Evolutionary conservation across 306 rosid genomes (phyloP).

Genomic region (Begonia peltatifolia): DNA sequence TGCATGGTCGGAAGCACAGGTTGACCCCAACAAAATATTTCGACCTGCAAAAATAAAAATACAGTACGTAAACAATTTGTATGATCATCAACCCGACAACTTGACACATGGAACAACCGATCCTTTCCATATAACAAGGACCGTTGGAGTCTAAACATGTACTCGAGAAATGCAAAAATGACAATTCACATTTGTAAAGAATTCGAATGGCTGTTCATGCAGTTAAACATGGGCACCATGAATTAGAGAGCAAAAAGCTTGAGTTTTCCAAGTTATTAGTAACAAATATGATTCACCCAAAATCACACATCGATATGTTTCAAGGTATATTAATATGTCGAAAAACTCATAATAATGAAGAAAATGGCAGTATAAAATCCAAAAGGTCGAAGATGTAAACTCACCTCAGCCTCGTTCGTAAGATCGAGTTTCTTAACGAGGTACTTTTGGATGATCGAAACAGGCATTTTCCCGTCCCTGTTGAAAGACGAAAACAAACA

Average conservation of each 20-base stretch:
- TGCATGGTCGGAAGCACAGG: conserved; percentile 54
- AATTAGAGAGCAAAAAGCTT: too few relatives aligned
- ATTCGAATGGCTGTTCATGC: too few relatives aligned
- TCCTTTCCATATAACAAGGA: too few relatives aligned
- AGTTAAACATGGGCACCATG: too few relatives aligned
- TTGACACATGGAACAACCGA: background rate
- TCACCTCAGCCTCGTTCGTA: conserved; percentile 36
- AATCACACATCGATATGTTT: too few relatives aligned
- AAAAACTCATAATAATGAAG: background rate
- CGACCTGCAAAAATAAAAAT: conserved; percentile 41
- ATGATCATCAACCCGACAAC: background rate
- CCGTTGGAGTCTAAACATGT: too few relatives aligned
- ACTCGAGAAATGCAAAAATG: too few relatives aligned
- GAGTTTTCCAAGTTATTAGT: too few relatives aligned
- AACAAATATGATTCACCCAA: too few relatives aligned
- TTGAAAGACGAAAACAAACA: conserved; percentile 7
- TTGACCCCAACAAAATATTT: conserved; percentile 75
- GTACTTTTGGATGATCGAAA: conserved; percentile 78
- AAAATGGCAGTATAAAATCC: too few relatives aligned
- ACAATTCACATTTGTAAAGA: too few relatives aligned
- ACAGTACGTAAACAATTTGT: background rate
- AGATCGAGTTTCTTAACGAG: conserved; percentile 83
- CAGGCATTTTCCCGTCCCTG: conserved; percentile 88
- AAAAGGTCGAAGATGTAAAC: background rate
- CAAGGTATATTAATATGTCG: too few relatives aligned